Evolutionary conservation across 345 rosid species (phyloP).

Genomic region (Citrus trifoliata): DNA sequence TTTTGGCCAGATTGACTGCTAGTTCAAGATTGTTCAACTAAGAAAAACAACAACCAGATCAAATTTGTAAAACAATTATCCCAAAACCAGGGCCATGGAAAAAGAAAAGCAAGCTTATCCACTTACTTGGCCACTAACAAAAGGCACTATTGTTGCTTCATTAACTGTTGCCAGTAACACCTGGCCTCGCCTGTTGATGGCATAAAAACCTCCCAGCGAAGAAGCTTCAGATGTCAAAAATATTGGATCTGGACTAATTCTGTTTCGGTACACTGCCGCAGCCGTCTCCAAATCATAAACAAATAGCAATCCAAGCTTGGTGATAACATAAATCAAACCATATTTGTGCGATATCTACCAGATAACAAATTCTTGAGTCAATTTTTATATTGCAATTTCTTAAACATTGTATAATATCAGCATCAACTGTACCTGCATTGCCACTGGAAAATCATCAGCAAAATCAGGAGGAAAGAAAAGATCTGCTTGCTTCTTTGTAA

Average conservation of each 20-base stretch:
- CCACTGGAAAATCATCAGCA: conserved; percentile 98
- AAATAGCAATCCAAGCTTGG: conserved; percentile 95
- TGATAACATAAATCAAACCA: conserved; percentile 85
- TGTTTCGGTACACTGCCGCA: conserved; percentile 91
- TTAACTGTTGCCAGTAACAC: conserved; percentile 88
- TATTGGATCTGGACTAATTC: conserved; percentile 99
- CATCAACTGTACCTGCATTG: conserved; percentile 78
- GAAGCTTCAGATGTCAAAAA: conserved; percentile 98
- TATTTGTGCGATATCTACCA: conserved; percentile 95
- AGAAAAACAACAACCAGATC: conserved; percentile 16
- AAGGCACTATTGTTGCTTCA: conserved; percentile 90
- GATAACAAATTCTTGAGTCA: conserved; percentile 14
- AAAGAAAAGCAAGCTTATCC: conserved; percentile 8
- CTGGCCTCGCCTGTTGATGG: conserved; percentile 88
- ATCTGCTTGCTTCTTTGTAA: conserved; percentile 95
- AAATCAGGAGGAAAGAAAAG: conserved; percentile 99
- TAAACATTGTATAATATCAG: background rate
- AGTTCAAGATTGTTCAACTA: conserved; percentile 98
- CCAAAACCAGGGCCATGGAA: background rate
- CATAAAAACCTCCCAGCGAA: conserved; percentile 84
- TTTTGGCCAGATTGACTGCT: conserved; percentile 95
- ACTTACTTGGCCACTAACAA: conserved; percentile 96
- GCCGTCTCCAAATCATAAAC: conserved; percentile 99
- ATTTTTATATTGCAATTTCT: background rate
- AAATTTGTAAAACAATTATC: background rate